phyloP scores from a whole-genome alignment of 495 filamentous ascomycete species.

The Talaromyces stipitatus region DNA sequence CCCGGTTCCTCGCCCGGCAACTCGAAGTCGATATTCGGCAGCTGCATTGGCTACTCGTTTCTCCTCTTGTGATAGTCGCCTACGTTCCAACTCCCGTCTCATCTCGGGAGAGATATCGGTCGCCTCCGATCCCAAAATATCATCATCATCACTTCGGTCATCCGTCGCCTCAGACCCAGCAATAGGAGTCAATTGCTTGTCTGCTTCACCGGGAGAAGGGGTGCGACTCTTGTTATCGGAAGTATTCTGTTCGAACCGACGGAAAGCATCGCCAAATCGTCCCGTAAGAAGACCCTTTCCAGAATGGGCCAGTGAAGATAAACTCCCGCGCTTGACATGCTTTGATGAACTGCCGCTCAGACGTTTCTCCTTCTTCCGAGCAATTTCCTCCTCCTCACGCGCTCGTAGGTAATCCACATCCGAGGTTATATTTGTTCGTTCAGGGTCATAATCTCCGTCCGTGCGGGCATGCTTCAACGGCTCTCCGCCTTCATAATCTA shows the following conservation, averaged over 20 bases:
- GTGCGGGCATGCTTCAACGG: constrained; percentile 29
- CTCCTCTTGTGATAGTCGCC: constrained; percentile 80
- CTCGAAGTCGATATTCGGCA: constrained; percentile 77
- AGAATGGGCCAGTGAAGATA: constrained; percentile 66
- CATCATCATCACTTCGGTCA: constrained; percentile 59
- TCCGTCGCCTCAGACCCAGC: constrained; percentile 70
- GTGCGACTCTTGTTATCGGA: constrained; percentile 38
- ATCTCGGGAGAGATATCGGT: constrained; percentile 82
- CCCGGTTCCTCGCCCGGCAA: constrained; percentile 54
- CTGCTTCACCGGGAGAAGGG: constrained; percentile 32
- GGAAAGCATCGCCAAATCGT: constrained; percentile 93
- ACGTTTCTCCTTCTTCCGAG: constrained; percentile 64
- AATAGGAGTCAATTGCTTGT: constrained; percentile 58
- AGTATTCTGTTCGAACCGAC: constrained; percentile 71
- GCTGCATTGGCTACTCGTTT: constrained; percentile 84
- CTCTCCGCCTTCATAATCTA: constrained; percentile 30
- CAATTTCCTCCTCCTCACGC: constrained; percentile 64
- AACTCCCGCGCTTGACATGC: constrained; percentile 73
- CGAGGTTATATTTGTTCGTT: constrained; percentile 60
- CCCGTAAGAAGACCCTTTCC: constrained; percentile 83
- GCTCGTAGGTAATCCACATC: constrained; percentile 82
- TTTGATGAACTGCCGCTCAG: constrained; percentile 49
- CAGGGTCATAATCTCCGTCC: constrained; percentile 27
- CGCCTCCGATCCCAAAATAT: constrained; percentile 46
- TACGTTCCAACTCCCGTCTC: constrained; percentile 81